These are phyloP conservation scores for Linderina pennispora DNA, from an alignment of 192 early-diverging fungal genomes.

Conservation along the genomic window DNA sequence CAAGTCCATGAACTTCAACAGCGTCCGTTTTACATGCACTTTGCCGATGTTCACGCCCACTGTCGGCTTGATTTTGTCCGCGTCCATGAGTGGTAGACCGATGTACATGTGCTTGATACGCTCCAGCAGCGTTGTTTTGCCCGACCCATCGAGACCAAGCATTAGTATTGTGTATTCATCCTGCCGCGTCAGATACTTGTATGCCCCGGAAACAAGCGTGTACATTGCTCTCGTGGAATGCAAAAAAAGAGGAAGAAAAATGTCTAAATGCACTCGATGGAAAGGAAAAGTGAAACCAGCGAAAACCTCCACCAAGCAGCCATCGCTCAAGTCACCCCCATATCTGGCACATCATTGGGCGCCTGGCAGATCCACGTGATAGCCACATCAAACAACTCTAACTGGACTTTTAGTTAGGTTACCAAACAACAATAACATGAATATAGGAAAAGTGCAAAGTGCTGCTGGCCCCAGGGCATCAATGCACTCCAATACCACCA, in stretches of 20 bases:
- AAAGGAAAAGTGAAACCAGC: too few species aligned
- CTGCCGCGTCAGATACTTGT: slow-evolving; percentile 79
- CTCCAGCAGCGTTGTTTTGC: slow-evolving; percentile 96
- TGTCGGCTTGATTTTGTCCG: slow-evolving; percentile 90
- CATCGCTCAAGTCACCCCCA: too few species aligned
- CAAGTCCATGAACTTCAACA: slow-evolving; percentile 90
- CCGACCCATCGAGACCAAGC: slow-evolving; percentile 94
- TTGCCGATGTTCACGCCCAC: slow-evolving; percentile 86
- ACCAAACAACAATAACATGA: too few species aligned
- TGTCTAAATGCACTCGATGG: too few species aligned
- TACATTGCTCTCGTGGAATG: slow-evolving; percentile 58
- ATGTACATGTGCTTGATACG: slow-evolving; percentile 78
- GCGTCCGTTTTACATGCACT: slow-evolving; percentile 5
- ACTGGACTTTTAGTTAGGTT: too few species aligned
- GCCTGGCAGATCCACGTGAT: too few species aligned
- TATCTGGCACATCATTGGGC: too few species aligned
- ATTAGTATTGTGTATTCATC: slow-evolving; percentile 97
- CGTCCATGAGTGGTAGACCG: slow-evolving; percentile 63
- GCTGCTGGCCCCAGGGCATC: too few species aligned
- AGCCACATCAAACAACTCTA: too few species aligned
- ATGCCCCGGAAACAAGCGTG: slow-evolving; percentile 84
- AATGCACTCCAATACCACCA: too few species aligned
- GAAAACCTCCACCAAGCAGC: too few species aligned
- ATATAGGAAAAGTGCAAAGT: too few species aligned
- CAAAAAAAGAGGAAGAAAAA: background rate